Base-by-base conservation (phyloP, 1,284 basidiomycete species). In the Mycosarcoma mackinlayi region DNA sequence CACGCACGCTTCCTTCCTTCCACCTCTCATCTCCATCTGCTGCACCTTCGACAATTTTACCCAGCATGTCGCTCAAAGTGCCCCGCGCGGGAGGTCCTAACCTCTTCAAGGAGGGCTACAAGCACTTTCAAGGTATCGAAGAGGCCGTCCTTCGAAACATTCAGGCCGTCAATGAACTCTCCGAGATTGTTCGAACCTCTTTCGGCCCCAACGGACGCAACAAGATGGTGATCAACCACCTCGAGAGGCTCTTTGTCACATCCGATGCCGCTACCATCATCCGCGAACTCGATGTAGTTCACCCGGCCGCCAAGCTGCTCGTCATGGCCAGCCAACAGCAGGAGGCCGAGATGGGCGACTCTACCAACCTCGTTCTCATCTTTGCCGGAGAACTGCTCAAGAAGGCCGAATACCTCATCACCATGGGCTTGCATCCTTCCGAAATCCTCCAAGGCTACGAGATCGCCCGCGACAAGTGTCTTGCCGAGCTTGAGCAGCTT, bases 201-300 rank as follows among this genome's bases (percentile, higher is more conserved):
- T 96, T 96, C 83, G 94, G 94, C 19, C 94, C 94, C 30, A 95
- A 96, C 83, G 93, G 94, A 37, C 54, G 79, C 49, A 82, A 82
- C 75, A 82, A 82, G 75, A 79, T 82, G 72, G 72, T 82, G 42
- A 79, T 82, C 65, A 82, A 82, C 65, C 96, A 98, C 84, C 87
- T 99, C 40, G 94, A 94, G 57, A 88, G 90, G 81, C 87, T 98
- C 45, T 98, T 98, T 84, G 94, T 98, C 60, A 99, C 96, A 27
- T 96, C 93, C 46, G 96, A 99, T 88, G 95, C 96, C 8, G 96
- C 96, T 10, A 98, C 96, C 58, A 98, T 99, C 85, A 94, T 98
- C 82, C 89, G 92, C 71, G 96, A 99, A 85, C 90, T 98, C 83
- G 96, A 98, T 83, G 93, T 99, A 47, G 93, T 98, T 25, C 96